Evolutionary conservation across 805 yeast species (phyloP), one percentile per base, ranked within the genome.

Genomic region (Yarrowia phangngaensis): DNA sequence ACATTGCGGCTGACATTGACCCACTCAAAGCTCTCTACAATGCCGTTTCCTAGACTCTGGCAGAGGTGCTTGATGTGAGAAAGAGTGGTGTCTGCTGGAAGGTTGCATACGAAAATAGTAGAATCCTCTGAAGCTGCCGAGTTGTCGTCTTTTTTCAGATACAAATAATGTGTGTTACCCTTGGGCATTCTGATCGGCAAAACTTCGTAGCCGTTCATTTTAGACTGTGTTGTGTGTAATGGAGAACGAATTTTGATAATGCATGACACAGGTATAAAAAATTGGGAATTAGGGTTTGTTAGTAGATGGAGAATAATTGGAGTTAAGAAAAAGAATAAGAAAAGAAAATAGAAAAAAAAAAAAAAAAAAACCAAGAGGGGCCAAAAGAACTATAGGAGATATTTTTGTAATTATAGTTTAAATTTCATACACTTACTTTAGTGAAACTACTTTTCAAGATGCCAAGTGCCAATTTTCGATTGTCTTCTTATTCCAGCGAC

Each of bases 61-160:
- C 87, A 76, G 31, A 79, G 72, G 50, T 69, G 71, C 58, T 78
- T 81, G 38, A 87, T 60, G 26, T 69, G 68, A 32, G 72, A 70
- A 12, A 76, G 58, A 17, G 72, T 70, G 6, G 87, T 72, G 51
- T 74, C 72, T 16, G 81, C 66, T 2, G 97, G 96, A 30, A 87
- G 66, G 60, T 89, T 88, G 51, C 83, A 78, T 5, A 82, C 62
- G 65, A 89, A 89, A n/a, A 89, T 63, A 20, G 84, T 73, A 45
- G 84, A 70, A 45, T 74, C 73, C 16, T 41, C 48, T 4, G 34
- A 29, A 8, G 48, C 48, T 14, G 61, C 64, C 15, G 72, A 64
- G 24, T 73, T 73, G 2, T 68, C 64, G 24, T 68, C 70, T 58
- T 80, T 84, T 63, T 82, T 83, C 56, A 76, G 65, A 58, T 72